phyloP scores from a whole-genome alignment of 306 rosid species.

The Corylus avellana region DNA sequence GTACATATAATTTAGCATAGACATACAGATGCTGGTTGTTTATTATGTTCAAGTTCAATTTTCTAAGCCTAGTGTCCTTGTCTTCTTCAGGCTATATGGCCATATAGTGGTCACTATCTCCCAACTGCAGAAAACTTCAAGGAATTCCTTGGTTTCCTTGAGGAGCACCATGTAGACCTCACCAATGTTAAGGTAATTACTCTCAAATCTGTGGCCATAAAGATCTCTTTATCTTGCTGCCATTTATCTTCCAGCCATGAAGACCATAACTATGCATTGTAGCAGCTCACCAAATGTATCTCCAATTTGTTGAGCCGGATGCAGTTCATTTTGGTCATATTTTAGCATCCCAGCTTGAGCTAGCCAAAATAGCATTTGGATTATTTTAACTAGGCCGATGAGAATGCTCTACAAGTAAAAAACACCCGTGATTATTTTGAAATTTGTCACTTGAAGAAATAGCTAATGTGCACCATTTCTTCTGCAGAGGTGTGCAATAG shows the following conservation, averaged over 20 bases:
- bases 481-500: constrained; percentile 38
- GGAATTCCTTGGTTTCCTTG: constrained; percentile 43
- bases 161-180: constrained; percentile 41
- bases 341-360: too few relatives aligned
- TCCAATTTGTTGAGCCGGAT: too few relatives aligned
- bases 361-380: too few relatives aligned
- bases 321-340: too few relatives aligned
- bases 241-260: too few relatives aligned
- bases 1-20: constrained; percentile 16
- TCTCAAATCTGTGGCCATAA: neutral
- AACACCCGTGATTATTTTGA: neutral
- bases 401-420: neutral
- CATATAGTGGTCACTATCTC: constrained; percentile 57
- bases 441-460: neutral
- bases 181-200: constrained; percentile 42
- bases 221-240: too few relatives aligned
- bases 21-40: neutral
- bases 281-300: too few relatives aligned
- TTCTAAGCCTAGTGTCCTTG: neutral
- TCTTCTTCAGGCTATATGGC: constrained; percentile 50
- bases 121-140: constrained; percentile 55
- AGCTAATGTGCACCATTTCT: neutral
- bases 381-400: too few relatives aligned
- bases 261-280: too few relatives aligned
- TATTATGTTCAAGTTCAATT: neutral